Evolutionary conservation across 768 basidiomycete genomes (phyloP), one percentile per base, ranked within the genome.

Genomic region (Dentipellis fragilis): DNA sequence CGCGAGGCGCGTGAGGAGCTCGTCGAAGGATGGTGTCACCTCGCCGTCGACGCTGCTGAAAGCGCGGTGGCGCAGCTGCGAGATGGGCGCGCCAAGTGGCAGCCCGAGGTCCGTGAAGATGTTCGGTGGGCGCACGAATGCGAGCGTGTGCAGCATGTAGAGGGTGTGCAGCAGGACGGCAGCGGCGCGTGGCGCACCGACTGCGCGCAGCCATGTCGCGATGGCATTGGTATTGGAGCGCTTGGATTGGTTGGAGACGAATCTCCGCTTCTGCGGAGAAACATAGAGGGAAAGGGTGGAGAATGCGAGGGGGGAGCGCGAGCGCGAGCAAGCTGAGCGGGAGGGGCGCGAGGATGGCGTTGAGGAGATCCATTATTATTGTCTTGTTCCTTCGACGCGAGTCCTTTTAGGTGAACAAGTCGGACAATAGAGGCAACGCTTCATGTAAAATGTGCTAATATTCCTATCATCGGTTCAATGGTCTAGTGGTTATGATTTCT

Each of bases 401-500:
- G 37, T 39, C 17, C 19, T 22, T 51, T 21, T 42, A 40, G 10
- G 37, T 7, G 37, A 42, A 17, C 3, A n/a, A 10, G n/a, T n/a
- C n/a, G n/a, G 48, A 17, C 48, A 49, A 49, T 21, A 49, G 12
- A 6, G 6, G 6, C 29, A 29, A 29, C 4, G 12, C 16, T 3
- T 23, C 10, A 2, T 9, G 4, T 17, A 8, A 4, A 2, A 7
- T 38, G 34, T 8, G 1, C 7, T 17, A 7, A 8, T 11, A 1
- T 16, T 38, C 5, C 10, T 10, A 51, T 45, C 12, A 23, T 49
- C 46, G 61, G 61, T 62, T 62, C 61, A 61, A 58, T 62, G 61
- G 61, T 62, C 61, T 62, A 62, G 61, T 62, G 61, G 61, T 62
- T 62, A 62, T 62, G 61, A 62, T 62, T 61, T 62, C 61, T 62